Base-by-base conservation (phyloP, 768 basidiomycete genomes). In the Tricholoma hemisulphureum region DNA sequence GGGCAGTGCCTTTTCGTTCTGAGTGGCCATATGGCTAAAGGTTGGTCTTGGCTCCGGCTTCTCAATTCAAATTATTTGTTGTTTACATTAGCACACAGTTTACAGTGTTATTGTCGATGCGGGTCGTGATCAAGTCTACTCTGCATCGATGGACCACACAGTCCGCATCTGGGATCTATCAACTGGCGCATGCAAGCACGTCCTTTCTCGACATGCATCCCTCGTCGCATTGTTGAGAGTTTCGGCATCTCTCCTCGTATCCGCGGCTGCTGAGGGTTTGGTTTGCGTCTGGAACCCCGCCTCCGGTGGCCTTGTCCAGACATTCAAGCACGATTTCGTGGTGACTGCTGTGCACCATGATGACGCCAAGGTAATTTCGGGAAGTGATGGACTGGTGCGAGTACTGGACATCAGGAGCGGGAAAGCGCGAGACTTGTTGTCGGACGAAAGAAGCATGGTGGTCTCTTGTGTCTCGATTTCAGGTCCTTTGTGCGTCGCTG, bases 281-380 rank as follows among this genome's bases (percentile, higher is more conserved):
- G 77, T 98, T 6, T 87, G 95, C 7, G 84, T 98, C 39, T 98
- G 96, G 96, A 89, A 98, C 67, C 91, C 94, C 1, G 84, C 87
- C 35, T 84, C 84, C 0, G 93, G 93, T 55, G 86, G 86, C 57
- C 79, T 91, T 31, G 84, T 83, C 37, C 88, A 95, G 62, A 87
- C 88, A 0, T 83, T 99, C 28, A 93, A 91, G 1, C 96, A 98
- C 70, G 89, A 89, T 6, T 95, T 94, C 20, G 95, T 97, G n/a
- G 98, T 99, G 62, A 98, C 97, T 11, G 98, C 97, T 75, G 97
- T 98, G 80, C 93, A 96, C 72, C 94, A 97, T 63, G 96, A 98
- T 70, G 95, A 98, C 69, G 93, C 91, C 79, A 98, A 97, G 69
- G 92, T 98, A 45, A 81, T 99, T 31, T 92, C 89, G 65, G 96